These are phyloP conservation scores for Trifolium pratense DNA, from an alignment of 306 rosid genomes.

Conservation along the genomic window DNA sequence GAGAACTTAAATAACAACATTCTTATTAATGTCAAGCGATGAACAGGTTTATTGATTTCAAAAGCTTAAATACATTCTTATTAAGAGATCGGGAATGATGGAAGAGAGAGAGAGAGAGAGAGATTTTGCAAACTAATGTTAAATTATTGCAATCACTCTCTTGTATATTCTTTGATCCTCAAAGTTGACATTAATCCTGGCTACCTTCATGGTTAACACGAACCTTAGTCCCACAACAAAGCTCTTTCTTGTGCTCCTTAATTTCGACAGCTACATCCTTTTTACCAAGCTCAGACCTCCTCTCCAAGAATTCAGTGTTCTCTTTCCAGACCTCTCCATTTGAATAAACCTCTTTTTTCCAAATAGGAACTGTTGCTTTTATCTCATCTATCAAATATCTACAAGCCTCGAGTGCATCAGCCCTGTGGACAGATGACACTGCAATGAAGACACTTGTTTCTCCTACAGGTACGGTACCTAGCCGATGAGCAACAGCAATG, in stretches of 20 bases:
- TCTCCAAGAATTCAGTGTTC: conserved; percentile 79
- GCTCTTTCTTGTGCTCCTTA: conserved; percentile 47
- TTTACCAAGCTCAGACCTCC: conserved; percentile 63
- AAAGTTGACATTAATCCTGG: conserved; percentile 28
- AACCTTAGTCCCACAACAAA: conserved; percentile 67
- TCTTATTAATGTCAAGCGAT: conserved; percentile 1
- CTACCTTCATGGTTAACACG: conserved; percentile 53
- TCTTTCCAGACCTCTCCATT: conserved; percentile 99
- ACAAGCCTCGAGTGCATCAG: conserved; percentile 81
- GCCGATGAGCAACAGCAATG: conserved; percentile 79
- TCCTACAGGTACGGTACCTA: conserved; percentile 82
- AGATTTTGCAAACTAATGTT: background rate
- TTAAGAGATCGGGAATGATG: background rate
- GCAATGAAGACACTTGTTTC: conserved; percentile 79
- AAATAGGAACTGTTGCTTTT: conserved; percentile 88
- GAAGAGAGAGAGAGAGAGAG: background rate
- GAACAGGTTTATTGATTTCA: background rate
- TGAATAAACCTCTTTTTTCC: conserved; percentile 92
- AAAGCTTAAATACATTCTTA: conserved; percentile 18
- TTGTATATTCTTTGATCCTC: conserved; percentile 7
- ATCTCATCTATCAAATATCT: conserved; percentile 79
- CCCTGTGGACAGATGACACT: conserved; percentile 75
- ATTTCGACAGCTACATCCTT: conserved; percentile 47
- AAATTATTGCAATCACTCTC: conserved; percentile 11
- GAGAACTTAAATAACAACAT: background rate